Conservation (phyloP, 179 eudicot genomes). For the Beta macrorhiza region DNA sequence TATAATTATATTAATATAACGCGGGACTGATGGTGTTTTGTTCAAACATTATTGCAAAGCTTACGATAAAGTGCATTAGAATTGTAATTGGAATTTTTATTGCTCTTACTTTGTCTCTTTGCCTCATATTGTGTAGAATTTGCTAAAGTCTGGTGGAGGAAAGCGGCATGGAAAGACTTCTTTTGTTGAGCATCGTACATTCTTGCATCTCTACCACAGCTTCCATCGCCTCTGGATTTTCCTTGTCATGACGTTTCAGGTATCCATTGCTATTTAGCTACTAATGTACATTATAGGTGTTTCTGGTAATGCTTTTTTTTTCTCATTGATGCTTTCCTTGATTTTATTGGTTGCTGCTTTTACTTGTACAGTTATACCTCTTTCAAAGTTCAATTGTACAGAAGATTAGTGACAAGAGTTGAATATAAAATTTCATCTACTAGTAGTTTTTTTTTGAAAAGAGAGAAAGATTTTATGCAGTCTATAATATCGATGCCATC, state of each 20-base stretch:
- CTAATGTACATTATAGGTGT: neutral
- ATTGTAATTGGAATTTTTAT: neutral
- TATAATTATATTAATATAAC: too few relatives aligned
- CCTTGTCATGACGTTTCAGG: conserved; percentile 98
- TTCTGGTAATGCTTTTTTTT: neutral
- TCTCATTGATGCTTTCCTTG: neutral
- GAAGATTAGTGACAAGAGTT: neutral
- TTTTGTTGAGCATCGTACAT: conserved; percentile 96
- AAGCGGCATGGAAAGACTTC: conserved; percentile 91
- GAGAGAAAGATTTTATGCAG: neutral
- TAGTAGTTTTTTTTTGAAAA: neutral
- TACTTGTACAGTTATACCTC: neutral
- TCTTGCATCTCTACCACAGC: conserved; percentile 93
- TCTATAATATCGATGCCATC: neutral
- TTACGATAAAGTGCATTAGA: neutral
- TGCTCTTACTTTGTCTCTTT: conserved; percentile 15
- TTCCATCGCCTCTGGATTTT: conserved; percentile 99
- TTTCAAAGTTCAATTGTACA: neutral
- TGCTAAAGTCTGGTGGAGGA: conserved; percentile 54
- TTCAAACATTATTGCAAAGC: neutral
- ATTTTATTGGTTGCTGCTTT: neutral
- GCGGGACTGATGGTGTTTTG: neutral
- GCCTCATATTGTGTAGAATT: conserved; percentile 37
- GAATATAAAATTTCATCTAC: neutral
- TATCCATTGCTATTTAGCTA: conserved; percentile 19